Evolutionary conservation across 345 rosid genomes (phyloP), one percentile per base, ranked within the genome.

Genomic region (Abelmoschus esculentus): DNA sequence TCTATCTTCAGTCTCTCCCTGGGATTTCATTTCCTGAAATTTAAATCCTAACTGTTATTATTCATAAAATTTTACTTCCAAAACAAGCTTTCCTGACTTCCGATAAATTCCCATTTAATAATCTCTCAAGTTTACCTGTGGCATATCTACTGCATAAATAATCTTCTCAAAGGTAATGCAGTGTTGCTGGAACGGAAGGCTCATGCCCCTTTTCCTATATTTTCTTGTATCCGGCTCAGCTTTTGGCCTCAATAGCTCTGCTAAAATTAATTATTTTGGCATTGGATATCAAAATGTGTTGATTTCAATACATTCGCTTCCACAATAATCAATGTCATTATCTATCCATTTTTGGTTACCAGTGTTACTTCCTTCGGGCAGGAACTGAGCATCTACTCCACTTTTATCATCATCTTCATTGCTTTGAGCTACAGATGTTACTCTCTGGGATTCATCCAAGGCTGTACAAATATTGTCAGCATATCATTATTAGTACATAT

Each of bases 111-210:
- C 18, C 49, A 50, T 3, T 34, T 31, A 11, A 62, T 18, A 4
- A 10, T 36, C 12, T 55, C 38, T 7, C 50, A 5, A 55, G 34
- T 17, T 49, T 78, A 89, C 96, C 93, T 80, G 77, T 47, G 96
- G 96, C 96, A 90, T 86, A 68, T 86, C 91, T 17, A 90, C 89
- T 5, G 91, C 78, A 80, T 88, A 90, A 29, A 38, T 47, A 61
- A 90, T 74, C 42, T 82, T 75, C 67, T 88, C 87, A 28, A 90
- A 90, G 56, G 90, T 78, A 38, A 90, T 79, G n/a, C 80, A 85
- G 75, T 78, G 86, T 47, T 79, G 93, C 74, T 83, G 80, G 73
- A 85, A 90, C 66, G 96, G 93, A 78, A 90, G 87, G 59, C 85
- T 82, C 90, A 84, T 83, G 73, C 93, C 96, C 73, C 49, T 82